These are phyloP conservation scores for Dactylella cylindrospora DNA, from an alignment of 2,329 filamentous ascomycete species.

Conservation along the genomic window DNA sequence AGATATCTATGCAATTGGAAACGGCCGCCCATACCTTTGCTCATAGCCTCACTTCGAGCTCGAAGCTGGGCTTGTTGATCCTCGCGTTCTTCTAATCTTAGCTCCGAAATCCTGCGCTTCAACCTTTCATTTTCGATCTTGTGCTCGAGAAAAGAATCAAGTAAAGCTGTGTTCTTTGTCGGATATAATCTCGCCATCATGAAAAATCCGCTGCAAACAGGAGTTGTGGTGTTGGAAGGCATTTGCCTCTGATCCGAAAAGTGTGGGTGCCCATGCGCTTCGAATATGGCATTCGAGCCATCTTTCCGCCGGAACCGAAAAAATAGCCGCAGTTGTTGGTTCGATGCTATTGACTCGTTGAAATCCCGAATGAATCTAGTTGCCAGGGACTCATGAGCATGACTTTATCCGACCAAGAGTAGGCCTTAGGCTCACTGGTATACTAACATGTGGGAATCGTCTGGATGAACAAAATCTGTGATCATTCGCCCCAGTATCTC, in stretches of 20 bases:
- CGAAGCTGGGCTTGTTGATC: slow-evolving; percentile 62
- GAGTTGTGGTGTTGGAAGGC: slow-evolving; percentile 46
- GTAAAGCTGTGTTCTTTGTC: slow-evolving; percentile 77
- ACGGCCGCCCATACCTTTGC: slow-evolving; percentile 56
- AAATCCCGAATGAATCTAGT: slow-evolving; percentile 78
- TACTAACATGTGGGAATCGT: slow-evolving; percentile 59
- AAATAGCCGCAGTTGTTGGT: slow-evolving; percentile 78
- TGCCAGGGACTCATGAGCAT: background rate
- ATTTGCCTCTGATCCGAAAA: slow-evolving; percentile 64
- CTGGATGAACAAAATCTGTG: slow-evolving; percentile 78
- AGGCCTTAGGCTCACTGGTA: background rate
- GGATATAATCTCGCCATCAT: slow-evolving; percentile 90
- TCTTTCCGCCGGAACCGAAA: slow-evolving; percentile 79
- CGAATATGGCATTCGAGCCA: slow-evolving; percentile 74
- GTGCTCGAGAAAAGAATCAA: slow-evolving; percentile 93
- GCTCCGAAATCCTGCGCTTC: slow-evolving; percentile 77
- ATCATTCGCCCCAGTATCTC: slow-evolving; percentile 75
- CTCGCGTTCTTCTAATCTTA: slow-evolving; percentile 81
- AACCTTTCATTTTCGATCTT: slow-evolving; percentile 94
- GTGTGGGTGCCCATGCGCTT: slow-evolving; percentile 90
- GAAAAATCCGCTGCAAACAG: slow-evolving; percentile 80
- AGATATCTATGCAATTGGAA: slow-evolving; percentile 43
- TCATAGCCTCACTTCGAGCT: slow-evolving; percentile 13
- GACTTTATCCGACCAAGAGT: background rate
- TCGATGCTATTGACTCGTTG: slow-evolving; percentile 81